Conservation (phyloP, 768 basidiomycete genomes). For the Leccinum olivaceopallidum region DNA sequence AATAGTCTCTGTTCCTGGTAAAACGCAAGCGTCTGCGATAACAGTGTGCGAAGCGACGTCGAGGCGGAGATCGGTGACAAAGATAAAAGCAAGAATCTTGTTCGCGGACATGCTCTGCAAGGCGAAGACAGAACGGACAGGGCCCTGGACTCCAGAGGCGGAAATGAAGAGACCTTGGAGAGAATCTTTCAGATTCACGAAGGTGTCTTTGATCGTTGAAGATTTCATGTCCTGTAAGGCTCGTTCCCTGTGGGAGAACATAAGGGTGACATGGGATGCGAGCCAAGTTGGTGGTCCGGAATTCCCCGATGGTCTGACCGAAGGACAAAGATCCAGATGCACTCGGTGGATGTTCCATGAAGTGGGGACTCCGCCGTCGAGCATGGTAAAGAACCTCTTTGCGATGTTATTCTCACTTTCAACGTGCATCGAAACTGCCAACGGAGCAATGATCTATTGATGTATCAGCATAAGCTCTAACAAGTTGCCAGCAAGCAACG, state of each 20-base stretch:
- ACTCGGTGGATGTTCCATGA: conserved; percentile 43
- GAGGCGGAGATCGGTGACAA: conserved; percentile 46
- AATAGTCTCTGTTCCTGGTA: conserved; percentile 34
- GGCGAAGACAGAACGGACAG: conserved; percentile 20
- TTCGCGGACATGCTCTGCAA: conserved; percentile 18
- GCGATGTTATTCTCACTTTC: conserved; percentile 20
- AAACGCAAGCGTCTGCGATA: conserved; percentile 49
- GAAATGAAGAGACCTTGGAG: conserved; percentile 30
- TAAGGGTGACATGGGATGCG: conserved; percentile 29
- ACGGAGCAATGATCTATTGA: conserved; percentile 24
- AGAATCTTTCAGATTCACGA: conserved; percentile 36
- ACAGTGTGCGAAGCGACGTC: conserved; percentile 52
- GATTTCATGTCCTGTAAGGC: conserved; percentile 2
- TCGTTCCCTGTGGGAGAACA: conserved; percentile 36
- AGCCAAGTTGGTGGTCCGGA: conserved; percentile 32
- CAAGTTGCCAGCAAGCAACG: not conserved
- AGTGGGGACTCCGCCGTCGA: conserved; percentile 10
- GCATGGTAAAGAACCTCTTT: conserved; percentile 32
- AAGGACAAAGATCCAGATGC: conserved; percentile 37
- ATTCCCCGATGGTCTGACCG: conserved; percentile 24
- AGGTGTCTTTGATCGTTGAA: conserved; percentile 17
- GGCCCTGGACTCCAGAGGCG: conserved; percentile 25
- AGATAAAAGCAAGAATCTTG: conserved; percentile 41
- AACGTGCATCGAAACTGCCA: conserved; percentile 15
- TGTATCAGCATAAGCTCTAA: not conserved